phyloP scores from a whole-genome alignment of 1,284 basidiomycete species.

The Puccinia coronata region DNA sequence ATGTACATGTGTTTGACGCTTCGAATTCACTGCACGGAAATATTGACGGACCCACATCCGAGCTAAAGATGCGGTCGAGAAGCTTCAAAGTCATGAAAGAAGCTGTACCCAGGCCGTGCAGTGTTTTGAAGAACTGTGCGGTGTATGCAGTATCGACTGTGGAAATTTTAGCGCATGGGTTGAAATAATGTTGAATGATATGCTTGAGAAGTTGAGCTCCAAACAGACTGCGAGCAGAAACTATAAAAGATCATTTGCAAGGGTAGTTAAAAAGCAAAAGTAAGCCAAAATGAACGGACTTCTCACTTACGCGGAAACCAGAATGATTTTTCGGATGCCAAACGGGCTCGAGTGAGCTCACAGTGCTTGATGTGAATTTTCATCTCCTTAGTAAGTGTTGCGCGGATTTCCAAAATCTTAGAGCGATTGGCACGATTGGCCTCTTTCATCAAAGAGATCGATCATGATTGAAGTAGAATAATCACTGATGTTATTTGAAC shows the following conservation, averaged over 20 bases:
- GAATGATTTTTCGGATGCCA: slow-evolving; percentile 75
- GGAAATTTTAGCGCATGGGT: slow-evolving; percentile 85
- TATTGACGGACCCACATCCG: slow-evolving; percentile 77
- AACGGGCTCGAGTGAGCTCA: slow-evolving; percentile 72
- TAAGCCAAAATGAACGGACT: slow-evolving; percentile 61
- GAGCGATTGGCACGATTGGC: slow-evolving; percentile 51
- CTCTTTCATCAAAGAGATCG: slow-evolving; percentile 52
- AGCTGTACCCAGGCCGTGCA: slow-evolving; percentile 81
- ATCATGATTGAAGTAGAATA: slow-evolving; percentile 49
- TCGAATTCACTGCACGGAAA: slow-evolving; percentile 95
- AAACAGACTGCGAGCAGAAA: background rate
- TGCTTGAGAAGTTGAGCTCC: slow-evolving; percentile 65
- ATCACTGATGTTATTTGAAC: slow-evolving; percentile 74
- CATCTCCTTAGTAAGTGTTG: slow-evolving; percentile 73
- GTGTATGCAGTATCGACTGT: slow-evolving; percentile 96
- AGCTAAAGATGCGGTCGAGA: slow-evolving; percentile 82
- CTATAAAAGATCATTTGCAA: slow-evolving; percentile 6
- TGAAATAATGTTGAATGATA: slow-evolving; percentile 85
- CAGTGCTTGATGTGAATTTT: slow-evolving; percentile 69
- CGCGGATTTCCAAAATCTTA: slow-evolving; percentile 50
- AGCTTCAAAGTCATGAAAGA: slow-evolving; percentile 82
- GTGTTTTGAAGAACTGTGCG: slow-evolving; percentile 81
- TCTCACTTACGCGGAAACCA: slow-evolving; percentile 70
- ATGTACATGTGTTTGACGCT: slow-evolving; percentile 91
- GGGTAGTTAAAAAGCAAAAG: background rate